Base-by-base conservation (phyloP, 345 rosid species). In the Abelmoschus esculentus region DNA sequence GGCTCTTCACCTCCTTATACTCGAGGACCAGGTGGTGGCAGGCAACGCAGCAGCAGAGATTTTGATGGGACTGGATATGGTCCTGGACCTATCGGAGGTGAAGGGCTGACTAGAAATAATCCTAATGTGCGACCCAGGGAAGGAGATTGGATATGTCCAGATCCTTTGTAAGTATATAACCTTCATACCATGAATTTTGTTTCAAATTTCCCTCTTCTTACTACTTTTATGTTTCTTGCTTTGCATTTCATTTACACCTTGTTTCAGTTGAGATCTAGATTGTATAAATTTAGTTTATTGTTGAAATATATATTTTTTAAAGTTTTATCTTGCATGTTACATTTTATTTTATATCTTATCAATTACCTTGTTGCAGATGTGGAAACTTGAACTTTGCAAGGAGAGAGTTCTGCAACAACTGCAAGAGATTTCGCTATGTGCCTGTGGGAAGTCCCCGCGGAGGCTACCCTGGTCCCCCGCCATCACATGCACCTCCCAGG, bases 101-200 rank as follows among this genome's bases (percentile, higher is more conserved):
- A 87, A 38, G 80, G 76, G 12, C 6, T 77, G 72, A 64, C 68
- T 69, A 79, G 89, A 83, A 89, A 84, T 70, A 82, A 81, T 59
- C 83, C 95, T 54, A 93, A 89, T 61, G 89, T 93, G 60, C 89
- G 87, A 22, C 97, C 98, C 50, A 89, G 97, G 83, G 96, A 91
- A 71, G 98, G 97, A 60, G 97, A 93, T 73, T 91, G 97, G 98
- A 71, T 79, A 66, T 93, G 97, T 77, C 68, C 79, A 2, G 87
- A 89, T 81, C 84, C 87, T 54, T 28, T 36, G 92, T 89, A 83
- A 87, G 97, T 81, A 40, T 22, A 22, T 40, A 15, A 50, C 67
- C 57, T 15, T 29, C 42, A 66, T 66, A 34, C 31, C 13, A 15
- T 66, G 57, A 15, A 14, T 70, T 62, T 49, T 62, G 36, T 62